Percentiles rank a stretch among this genome's conserved stretches.
Evolutionary conservation across 257 asterid genomes (phyloP).

Genomic region (Capsicum chinense): DNA sequence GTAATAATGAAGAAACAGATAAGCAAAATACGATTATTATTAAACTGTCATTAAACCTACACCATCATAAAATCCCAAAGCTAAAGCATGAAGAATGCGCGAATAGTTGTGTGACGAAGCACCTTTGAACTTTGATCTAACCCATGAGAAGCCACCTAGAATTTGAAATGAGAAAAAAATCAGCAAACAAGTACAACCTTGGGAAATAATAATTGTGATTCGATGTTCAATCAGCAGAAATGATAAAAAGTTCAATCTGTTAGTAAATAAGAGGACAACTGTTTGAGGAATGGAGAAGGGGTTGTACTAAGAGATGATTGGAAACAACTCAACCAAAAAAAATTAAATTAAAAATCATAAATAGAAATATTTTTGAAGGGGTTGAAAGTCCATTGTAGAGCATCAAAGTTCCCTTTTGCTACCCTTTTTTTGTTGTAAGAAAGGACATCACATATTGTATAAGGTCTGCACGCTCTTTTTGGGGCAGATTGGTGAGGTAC

Average conservation of each 20-base stretch:
- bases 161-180: constrained; percentile 36
- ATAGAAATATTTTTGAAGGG: constrained; percentile 3
- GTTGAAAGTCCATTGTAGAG: not conserved
- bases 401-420: not conserved
- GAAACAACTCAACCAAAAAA: not conserved
- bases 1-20: not conserved
- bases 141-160: constrained; percentile 97
- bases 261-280: not conserved
- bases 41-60: constrained; percentile 46
- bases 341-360: constrained; percentile 4
- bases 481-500: not conserved
- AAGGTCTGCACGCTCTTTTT: not conserved
- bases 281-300: not conserved
- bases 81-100: constrained; percentile 79
- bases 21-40: not conserved
- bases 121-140: constrained; percentile 94
- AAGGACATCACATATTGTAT: not conserved
- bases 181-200: constrained; percentile 18
- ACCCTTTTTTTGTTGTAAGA: not conserved
- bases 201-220: not conserved
- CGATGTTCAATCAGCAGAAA: not conserved
- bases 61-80: constrained; percentile 37
- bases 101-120: constrained; percentile 86
- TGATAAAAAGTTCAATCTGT: not conserved
- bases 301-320: not conserved